Conservation (phyloP, 495 filamentous ascomycete species). For the Xylaria sp. region DNA sequence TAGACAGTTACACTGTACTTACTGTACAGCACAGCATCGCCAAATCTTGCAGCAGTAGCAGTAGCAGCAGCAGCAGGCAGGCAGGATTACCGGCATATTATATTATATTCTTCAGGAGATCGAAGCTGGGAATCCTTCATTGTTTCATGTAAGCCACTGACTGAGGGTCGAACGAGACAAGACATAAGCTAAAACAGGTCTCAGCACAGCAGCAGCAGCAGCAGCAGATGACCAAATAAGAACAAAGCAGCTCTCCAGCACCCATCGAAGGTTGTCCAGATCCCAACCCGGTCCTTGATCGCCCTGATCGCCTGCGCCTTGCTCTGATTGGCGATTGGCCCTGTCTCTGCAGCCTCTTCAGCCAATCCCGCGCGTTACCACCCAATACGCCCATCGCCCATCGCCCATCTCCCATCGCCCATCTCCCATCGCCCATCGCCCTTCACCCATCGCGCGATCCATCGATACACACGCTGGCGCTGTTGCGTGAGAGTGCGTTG, state of each 20-base stretch:
- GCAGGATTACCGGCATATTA: no score
- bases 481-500: neutral
- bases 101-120: constrained; percentile 8
- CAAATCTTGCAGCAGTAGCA: constrained; percentile 8
- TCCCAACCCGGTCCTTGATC: neutral
- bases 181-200: constrained; percentile 10
- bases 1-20: no score
- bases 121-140: constrained; percentile 15
- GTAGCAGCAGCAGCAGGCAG: no score
- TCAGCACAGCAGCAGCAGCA: constrained; percentile 2
- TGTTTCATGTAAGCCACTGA: constrained; percentile 20
- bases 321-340: constrained; percentile 9
- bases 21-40: neutral
- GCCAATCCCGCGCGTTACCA: constrained; percentile 25
- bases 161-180: neutral
- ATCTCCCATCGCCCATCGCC: no score
- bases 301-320: neutral
- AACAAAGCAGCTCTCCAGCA: neutral
- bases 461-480: neutral
- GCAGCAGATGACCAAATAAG: constrained; percentile 4
- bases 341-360: constrained; percentile 5
- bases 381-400: constrained; percentile 14
- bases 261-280: neutral
- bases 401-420: no score
- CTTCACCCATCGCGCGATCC: no score